Base-by-base conservation (phyloP, 768 basidiomycete species). In the Boletus rubescentipes region DNA sequence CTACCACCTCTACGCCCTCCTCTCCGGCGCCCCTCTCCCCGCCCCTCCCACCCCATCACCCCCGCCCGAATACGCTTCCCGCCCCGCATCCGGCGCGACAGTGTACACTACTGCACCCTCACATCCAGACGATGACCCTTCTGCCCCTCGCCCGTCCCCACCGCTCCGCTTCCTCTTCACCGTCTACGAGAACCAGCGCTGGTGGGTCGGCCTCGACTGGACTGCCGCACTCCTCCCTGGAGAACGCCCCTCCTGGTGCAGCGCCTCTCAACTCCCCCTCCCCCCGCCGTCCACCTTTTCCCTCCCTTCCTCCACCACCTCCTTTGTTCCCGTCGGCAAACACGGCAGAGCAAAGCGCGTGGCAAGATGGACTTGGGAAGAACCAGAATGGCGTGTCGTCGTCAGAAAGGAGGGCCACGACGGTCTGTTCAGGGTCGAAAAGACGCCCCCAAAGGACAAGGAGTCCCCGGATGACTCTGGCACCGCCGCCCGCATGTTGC, bases 131-230 rank as follows among this genome's bases (percentile, higher is more conserved):
- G 43, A 47, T 5, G 63, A 60, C 42, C 44, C 46, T 7, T 54
- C 63, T 9, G 31, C 58, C 15, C 68, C 59, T 0, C 59, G 46
- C 23, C 60, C 69, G 5, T 71, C 63, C 1, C 60, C 69, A 0
- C 64, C 68, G 16, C 71, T 88, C 31, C 84, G 88, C 20, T 94
- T 95, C 74, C 78, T 90, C 43, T 95, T 95, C 65, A 91, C 87
- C n/a, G 73, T 95, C 11, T 87, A 91, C 66, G 93, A 97, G 70
- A 96, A 96, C 71, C 93, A 97, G 72, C 81, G 94, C 7, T 96
- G 94, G 94, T 98, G 94, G 94, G 84, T 98, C 83, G 93, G 90
- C 12, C 81, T 98, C 40, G 94, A 97, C 72, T 98, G 91, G 91
- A 96, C 94, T 2, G 89, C 91, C 4, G 93, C 93, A 1, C 80